Conservation (phyloP, 2,329 filamentous ascomycete species). For the Fusarium neocosmosporiellum region DNA sequence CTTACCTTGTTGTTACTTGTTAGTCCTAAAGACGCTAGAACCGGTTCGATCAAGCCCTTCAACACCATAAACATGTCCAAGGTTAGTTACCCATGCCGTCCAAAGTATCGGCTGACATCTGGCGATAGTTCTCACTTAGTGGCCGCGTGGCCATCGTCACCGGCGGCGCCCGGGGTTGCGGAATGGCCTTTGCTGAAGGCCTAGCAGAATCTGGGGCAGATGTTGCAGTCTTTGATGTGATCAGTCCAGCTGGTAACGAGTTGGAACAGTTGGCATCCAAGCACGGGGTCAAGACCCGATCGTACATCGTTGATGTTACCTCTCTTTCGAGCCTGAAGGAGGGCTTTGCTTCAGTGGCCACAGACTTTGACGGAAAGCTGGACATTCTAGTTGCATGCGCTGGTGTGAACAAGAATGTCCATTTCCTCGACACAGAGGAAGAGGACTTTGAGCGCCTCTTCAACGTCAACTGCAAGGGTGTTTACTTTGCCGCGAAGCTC, state of each 20-base stretch:
- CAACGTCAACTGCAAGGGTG: slow-evolving; percentile 73
- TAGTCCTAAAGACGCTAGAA: neutral
- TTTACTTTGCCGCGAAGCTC: slow-evolving; percentile 67
- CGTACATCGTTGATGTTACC: slow-evolving; percentile 63
- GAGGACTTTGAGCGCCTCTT: slow-evolving; percentile 73
- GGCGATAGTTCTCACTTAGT: slow-evolving; percentile 58
- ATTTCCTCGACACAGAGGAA: slow-evolving; percentile 70
- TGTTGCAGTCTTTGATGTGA: slow-evolving; percentile 70
- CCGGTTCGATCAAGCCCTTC: neutral
- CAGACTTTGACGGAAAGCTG: slow-evolving; percentile 59
- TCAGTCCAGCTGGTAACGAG: slow-evolving; percentile 58
- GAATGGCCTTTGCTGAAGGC: slow-evolving; percentile 67
- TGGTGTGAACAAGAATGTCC: slow-evolving; percentile 67
- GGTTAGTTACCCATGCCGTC: neutral
- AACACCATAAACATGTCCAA: neutral
- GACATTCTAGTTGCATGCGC: slow-evolving; percentile 70
- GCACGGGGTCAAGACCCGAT: slow-evolving; percentile 53
- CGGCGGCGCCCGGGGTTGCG: slow-evolving; percentile 71
- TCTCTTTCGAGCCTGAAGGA: slow-evolving; percentile 64
- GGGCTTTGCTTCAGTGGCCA: slow-evolving; percentile 55
- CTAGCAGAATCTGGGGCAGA: slow-evolving; percentile 68
- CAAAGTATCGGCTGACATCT: neutral
- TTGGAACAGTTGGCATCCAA: slow-evolving; percentile 57
- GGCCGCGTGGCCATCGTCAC: slow-evolving; percentile 57
- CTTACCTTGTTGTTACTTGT: neutral